phyloP scores from a whole-genome alignment of 805 yeast species.

The Zygosaccharomyces siamensis region DNA sequence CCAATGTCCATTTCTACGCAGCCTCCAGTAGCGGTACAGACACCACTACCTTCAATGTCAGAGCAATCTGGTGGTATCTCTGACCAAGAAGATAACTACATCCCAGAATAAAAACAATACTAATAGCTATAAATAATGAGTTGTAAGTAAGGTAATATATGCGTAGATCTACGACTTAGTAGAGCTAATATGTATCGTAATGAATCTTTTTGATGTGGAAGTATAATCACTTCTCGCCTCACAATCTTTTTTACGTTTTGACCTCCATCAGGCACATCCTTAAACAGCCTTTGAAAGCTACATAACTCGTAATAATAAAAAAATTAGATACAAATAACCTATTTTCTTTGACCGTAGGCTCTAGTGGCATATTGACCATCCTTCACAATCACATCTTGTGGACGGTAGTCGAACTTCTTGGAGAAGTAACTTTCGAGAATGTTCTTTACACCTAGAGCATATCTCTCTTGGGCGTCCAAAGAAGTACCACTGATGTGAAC shows the following conservation, averaged over 20 bases:
- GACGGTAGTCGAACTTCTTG: not conserved
- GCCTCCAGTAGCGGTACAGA: conserved; percentile 19
- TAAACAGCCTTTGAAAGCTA: not conserved
- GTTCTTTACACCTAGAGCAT: conserved; percentile 61
- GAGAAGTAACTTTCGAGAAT: conserved; percentile 58
- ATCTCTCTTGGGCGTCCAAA: conserved; percentile 72
- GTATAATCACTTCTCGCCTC: too few relatives aligned
- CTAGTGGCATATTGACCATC: conserved; percentile 64
- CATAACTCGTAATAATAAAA: not conserved
- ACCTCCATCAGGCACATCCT: not conserved
- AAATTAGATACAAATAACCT: conserved; percentile 8
- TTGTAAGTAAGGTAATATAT: too few relatives aligned
- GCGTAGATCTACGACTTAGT: too few relatives aligned
- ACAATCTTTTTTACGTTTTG: not conserved
- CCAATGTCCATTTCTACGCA: conserved; percentile 6
- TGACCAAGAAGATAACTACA: conserved; percentile 26
- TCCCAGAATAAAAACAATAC: conserved; percentile 16
- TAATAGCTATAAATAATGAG: not conserved
- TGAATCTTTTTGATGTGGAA: too few relatives aligned
- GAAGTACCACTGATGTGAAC: conserved; percentile 40
- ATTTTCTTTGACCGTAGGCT: conserved; percentile 52
- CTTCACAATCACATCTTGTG: conserved; percentile 41
- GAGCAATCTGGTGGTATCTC: conserved; percentile 10
- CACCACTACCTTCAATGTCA: conserved; percentile 7
- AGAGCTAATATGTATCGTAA: too few relatives aligned